Conservation (phyloP, 257 asterid genomes). For the Solanum bukasovii region DNA sequence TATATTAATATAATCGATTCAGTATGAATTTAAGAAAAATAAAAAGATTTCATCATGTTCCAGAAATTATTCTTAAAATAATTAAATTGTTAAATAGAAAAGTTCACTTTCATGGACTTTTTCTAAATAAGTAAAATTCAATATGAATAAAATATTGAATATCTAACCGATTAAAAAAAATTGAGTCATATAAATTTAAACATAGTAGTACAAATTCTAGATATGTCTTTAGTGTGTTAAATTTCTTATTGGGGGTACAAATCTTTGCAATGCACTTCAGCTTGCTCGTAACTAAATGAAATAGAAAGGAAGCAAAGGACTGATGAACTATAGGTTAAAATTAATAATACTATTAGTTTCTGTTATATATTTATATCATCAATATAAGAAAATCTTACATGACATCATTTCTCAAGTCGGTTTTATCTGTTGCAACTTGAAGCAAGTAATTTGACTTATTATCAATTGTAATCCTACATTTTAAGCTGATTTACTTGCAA, state of each 20-base stretch:
- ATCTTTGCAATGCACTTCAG: neutral
- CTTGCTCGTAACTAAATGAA: neutral
- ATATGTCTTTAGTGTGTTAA: neutral
- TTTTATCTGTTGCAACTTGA: neutral
- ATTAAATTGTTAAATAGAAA: neutral
- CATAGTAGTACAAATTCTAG: neutral
- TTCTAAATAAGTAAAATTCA: neutral
- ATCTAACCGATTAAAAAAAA: too few relatives aligned
- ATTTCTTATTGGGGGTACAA: neutral
- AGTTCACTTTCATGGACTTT: neutral
- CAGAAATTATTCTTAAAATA: neutral
- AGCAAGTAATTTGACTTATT: neutral
- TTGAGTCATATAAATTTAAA: too few relatives aligned
- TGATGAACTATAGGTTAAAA: neutral
- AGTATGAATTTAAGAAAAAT: too few relatives aligned
- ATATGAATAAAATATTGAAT: too few relatives aligned
- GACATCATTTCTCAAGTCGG: neutral
- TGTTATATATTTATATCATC: neutral
- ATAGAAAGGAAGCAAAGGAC: neutral
- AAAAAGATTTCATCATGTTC: too few relatives aligned
- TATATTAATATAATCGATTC: too few relatives aligned
- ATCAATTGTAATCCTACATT: neutral
- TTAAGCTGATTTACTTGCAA: neutral
- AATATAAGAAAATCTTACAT: neutral
- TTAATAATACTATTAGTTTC: neutral